phyloP scores from a whole-genome alignment of 2,329 filamentous ascomycete species.

The Ophiostoma angusticollis region DNA sequence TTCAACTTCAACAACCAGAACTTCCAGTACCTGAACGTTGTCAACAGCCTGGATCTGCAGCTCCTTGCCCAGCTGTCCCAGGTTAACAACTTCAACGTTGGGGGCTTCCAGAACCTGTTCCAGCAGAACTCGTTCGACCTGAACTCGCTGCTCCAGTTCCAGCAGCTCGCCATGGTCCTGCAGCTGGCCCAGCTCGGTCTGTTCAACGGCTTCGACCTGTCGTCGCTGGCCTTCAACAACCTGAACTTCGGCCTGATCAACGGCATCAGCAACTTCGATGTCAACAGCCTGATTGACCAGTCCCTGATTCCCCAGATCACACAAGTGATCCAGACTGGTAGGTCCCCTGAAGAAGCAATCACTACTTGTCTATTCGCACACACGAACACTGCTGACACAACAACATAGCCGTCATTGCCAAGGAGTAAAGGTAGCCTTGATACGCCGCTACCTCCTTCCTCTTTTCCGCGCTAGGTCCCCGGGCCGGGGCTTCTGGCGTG shows the following conservation, averaged over 20 bases:
- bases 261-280: slow-evolving; percentile 17
- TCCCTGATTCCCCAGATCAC: slow-evolving; percentile 16
- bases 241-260: slow-evolving; percentile 16
- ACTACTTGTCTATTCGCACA: too few species aligned
- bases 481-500: background rate
- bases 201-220: slow-evolving; percentile 19
- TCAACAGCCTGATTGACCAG: slow-evolving; percentile 16
- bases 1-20: slow-evolving; percentile 29
- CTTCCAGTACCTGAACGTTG: slow-evolving; percentile 32
- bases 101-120: slow-evolving; percentile 28
- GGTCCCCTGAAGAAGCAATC: background rate
- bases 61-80: slow-evolving; percentile 28
- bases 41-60: slow-evolving; percentile 33
- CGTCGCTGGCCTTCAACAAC: slow-evolving; percentile 15
- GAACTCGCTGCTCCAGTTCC: slow-evolving; percentile 12
- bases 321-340: slow-evolving; percentile 11
- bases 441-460: background rate
- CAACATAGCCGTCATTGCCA: slow-evolving; percentile 9
- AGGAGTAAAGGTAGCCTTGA: slow-evolving; percentile 9
- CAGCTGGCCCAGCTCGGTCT: slow-evolving; percentile 20
- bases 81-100: slow-evolving; percentile 34
- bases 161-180: slow-evolving; percentile 14
- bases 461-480: too few species aligned
- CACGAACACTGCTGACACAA: too few species aligned
- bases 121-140: slow-evolving; percentile 12